Conservation (phyloP, 2,329 filamentous ascomycete species). For the Diaporthe ilicicola region DNA sequence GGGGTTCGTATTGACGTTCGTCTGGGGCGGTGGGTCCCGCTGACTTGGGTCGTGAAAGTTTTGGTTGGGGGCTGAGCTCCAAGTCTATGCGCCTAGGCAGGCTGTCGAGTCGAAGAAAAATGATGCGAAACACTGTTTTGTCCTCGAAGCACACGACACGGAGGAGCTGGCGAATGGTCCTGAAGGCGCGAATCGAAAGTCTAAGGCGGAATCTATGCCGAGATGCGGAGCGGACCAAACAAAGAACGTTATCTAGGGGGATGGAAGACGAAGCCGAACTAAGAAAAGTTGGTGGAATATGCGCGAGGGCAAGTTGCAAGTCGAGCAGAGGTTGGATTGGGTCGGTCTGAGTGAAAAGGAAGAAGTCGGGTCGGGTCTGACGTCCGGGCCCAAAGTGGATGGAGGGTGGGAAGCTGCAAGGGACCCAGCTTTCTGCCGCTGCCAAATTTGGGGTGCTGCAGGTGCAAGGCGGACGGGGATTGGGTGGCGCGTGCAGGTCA, state of each 20-base stretch:
- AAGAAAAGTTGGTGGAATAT: background rate
- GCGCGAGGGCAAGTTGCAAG: background rate
- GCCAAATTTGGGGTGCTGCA: conserved; percentile 10
- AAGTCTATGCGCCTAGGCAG: conserved; percentile 5
- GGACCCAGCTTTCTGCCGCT: conserved; percentile 10
- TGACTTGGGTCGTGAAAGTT: background rate
- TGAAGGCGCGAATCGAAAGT: background rate
- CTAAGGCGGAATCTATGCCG: background rate
- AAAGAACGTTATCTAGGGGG: background rate
- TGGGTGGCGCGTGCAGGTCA: too few relatives aligned
- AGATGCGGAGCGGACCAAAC: background rate
- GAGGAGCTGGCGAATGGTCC: background rate
- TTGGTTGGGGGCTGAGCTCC: background rate
- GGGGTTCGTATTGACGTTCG: background rate
- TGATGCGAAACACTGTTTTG: background rate
- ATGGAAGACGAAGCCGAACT: background rate
- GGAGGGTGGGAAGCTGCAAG: conserved; percentile 11
- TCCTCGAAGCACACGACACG: conserved; percentile 13
- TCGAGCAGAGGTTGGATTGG: background rate
- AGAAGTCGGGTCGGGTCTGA: conserved; percentile 20
- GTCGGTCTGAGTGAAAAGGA: conserved; percentile 4
- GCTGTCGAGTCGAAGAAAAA: background rate
- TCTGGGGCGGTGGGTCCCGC: conserved; percentile 10
- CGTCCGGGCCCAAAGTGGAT: background rate
- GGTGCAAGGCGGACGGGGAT: background rate